Evolutionary conservation across 2,329 filamentous ascomycete species (phyloP).

Genomic region (Cladophialophora bantiana): DNA sequence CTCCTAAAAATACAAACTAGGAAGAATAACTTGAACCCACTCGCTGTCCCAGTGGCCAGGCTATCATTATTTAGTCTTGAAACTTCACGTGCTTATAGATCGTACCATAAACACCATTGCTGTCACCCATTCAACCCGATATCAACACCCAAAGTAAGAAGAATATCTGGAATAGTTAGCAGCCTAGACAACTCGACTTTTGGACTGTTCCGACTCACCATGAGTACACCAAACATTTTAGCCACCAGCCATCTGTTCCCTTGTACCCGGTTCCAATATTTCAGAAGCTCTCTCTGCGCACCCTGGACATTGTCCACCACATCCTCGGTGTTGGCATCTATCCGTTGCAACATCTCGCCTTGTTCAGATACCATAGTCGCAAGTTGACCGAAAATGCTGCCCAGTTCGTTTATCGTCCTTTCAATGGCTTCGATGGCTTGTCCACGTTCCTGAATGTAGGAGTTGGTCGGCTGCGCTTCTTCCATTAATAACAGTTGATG

Average conservation of each 20-base stretch:
- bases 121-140: slow-evolving; percentile 42
- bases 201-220: slow-evolving; percentile 58
- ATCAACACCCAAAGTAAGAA: slow-evolving; percentile 78
- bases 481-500: slow-evolving; percentile 93
- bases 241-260: slow-evolving; percentile 95
- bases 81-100: slow-evolving; percentile 1
- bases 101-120: slow-evolving; percentile 4
- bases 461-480: slow-evolving; percentile 82
- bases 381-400: slow-evolving; percentile 90
- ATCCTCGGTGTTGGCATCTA: slow-evolving; percentile 93
- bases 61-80: background rate
- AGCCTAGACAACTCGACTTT: too few species aligned
- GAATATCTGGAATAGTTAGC: slow-evolving; percentile 66
- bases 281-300: slow-evolving; percentile 90
- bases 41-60: background rate
- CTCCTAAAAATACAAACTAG: background rate
- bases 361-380: slow-evolving; percentile 98
- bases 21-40: background rate
- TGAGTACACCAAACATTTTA: slow-evolving; percentile 80
- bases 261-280: slow-evolving; percentile 94
- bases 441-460: slow-evolving; percentile 90
- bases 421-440: slow-evolving; percentile 98
- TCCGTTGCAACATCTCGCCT: slow-evolving; percentile 92
- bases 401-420: slow-evolving; percentile 89
- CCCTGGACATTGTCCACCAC: slow-evolving; percentile 98